Conservation (phyloP, 179 eudicot species). For the Dionaea muscipula region DNA sequence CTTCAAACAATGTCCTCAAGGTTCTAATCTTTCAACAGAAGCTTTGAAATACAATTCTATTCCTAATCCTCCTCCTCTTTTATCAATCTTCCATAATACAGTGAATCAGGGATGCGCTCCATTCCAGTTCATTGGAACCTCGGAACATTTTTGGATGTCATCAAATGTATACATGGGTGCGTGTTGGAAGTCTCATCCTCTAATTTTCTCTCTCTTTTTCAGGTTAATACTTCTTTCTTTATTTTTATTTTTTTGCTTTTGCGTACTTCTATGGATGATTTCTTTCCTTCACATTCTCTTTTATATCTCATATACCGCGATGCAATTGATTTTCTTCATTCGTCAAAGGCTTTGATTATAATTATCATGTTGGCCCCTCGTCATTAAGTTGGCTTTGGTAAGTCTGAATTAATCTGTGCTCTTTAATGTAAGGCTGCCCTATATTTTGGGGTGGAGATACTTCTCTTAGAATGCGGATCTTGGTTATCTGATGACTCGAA, state of each 20-base stretch:
- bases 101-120: slow-evolving; percentile 41
- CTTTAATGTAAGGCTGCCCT: slow-evolving; percentile 50
- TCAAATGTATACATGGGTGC: slow-evolving; percentile 48
- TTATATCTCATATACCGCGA: no score
- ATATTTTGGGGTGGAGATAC: slow-evolving; percentile 67
- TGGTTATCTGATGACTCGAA: slow-evolving; percentile 38
- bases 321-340: neutral
- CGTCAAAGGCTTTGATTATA: neutral
- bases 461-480: slow-evolving; percentile 40
- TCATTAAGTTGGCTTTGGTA: neutral
- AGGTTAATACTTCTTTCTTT: slow-evolving; percentile 30
- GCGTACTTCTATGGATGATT: neutral
- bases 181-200: slow-evolving; percentile 29
- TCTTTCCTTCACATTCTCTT: no score
- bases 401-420: neutral
- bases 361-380: neutral
- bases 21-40: neutral
- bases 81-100: slow-evolving; percentile 20
- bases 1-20: neutral
- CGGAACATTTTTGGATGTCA: slow-evolving; percentile 34
- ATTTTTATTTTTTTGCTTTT: neutral
- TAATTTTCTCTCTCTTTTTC: slow-evolving; percentile 40
- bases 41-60: neutral
- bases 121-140: slow-evolving; percentile 47
- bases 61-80: neutral